Evolutionary conservation across 225 moss, liverwort and hornwort genomes (phyloP), one percentile per base, ranked within the genome.

Genomic region (Physcomitrium patens): DNA sequence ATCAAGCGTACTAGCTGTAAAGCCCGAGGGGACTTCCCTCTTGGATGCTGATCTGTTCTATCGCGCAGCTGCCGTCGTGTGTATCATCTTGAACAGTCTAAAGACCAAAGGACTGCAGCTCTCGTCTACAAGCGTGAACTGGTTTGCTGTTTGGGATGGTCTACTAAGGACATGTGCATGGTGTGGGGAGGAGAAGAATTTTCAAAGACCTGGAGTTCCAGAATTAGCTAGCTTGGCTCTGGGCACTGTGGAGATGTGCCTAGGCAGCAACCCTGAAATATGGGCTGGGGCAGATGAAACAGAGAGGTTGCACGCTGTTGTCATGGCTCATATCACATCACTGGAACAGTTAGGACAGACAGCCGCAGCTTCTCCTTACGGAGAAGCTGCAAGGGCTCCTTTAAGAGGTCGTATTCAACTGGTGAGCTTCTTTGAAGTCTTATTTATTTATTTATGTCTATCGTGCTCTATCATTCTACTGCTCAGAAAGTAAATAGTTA

Each of bases 281-380:
- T 95, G 93, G 83, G 91, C 84, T 61, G 91, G 87, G 53, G 91
- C 93, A 44, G 95, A 95, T 80, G 95, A 95, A 89, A 95, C 95
- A 72, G 95, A 93, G 77, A 79, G 87, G 68, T 75, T 95, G 53
- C 95, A 95, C 86, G 93, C 95, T 53, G 68, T 87, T 81, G 88
- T 91, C 43, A 88, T 95, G 89, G 79, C 91, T 73, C 84, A 95
- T 77, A 82, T 88, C 65, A 58, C 74, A 43, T 87, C 85, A 41
- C 71, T 95, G 65, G 93, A 95, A 71, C 82, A 85, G 70, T 83
- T 95, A 52, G 90, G 91, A 50, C 89, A 75, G 77, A 89, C 88
- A 26, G 93, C 95, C 19, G 86, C 89, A 60, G 83, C 85, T 67
- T 89, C 89, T 56, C 81, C 87, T 43, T 91, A 86, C 70, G 95